Conservation (phyloP, 139 green algal species). For the Raphidocelis subcapitata region DNA sequence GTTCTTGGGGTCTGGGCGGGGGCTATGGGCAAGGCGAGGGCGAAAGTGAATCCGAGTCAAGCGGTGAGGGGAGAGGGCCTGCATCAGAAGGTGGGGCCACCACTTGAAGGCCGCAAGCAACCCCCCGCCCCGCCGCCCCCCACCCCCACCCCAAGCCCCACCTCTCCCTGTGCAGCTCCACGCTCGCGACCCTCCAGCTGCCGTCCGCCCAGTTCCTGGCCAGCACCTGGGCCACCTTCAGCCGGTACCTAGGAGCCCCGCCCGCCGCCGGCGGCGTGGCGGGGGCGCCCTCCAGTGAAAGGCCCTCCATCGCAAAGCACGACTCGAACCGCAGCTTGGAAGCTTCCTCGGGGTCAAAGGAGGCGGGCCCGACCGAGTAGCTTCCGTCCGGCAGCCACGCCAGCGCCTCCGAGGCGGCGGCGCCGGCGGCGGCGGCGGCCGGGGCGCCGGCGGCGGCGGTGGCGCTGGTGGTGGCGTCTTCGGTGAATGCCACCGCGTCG, state of each 20-base stretch:
- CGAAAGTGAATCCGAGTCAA: background rate
- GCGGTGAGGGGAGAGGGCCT: background rate
- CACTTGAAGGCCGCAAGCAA: background rate
- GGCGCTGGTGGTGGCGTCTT: slow-evolving; percentile 31
- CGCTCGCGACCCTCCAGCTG: slow-evolving; percentile 25
- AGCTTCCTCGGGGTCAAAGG: slow-evolving; percentile 15
- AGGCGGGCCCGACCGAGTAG: slow-evolving; percentile 10
- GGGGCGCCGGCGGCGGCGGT: too few relatives aligned
- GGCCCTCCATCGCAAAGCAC: slow-evolving; percentile 5
- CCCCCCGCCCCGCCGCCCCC: background rate
- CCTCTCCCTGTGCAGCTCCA: slow-evolving; percentile 52
- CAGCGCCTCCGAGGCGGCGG: background rate
- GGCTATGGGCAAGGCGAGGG: background rate
- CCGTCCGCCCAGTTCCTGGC: slow-evolving; percentile 23
- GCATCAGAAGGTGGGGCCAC: background rate
- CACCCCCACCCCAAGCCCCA: background rate
- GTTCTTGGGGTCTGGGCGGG: too few relatives aligned
- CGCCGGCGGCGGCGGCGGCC: background rate
- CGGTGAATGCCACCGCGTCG: slow-evolving; percentile 65
- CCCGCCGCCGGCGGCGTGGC: background rate
- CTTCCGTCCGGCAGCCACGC: background rate
- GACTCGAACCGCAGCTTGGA: slow-evolving; percentile 20
- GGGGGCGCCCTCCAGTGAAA: background rate
- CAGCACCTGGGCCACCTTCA: slow-evolving; percentile 50
- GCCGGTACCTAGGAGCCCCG: background rate